Evolutionary conservation across 805 yeast genomes (phyloP), one percentile per base, ranked within the genome.

Genomic region (Wickerhamomyces bovis): DNA sequence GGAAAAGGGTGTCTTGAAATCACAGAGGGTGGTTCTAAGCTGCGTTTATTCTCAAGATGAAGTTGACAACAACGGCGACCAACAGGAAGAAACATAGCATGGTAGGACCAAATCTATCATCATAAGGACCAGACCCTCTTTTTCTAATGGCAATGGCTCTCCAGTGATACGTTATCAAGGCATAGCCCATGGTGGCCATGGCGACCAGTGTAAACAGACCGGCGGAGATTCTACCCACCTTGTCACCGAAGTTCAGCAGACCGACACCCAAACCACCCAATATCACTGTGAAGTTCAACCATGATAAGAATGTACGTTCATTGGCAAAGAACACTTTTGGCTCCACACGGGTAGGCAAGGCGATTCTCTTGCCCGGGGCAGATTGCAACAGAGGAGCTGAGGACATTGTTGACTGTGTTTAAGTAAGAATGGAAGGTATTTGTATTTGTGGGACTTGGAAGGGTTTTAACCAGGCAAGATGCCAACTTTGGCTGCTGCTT

Each of bases 241-340:
- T 77, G 70, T 94, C 99, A 66, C 99, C 99, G 66, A 94, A 94
- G 71, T 94, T 94, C 56, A 94, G 77, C 60, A 94, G 75, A 43
- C 99, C 99, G 48, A 94, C 90, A 51, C 97, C 98, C 49, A 94
- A 76, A 41, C 97, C 95, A 25, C 99, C 99, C 51, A 94, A 76
- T 62, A 95, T 88, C 49, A 94, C 97, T n/a, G 99, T 94, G 76
- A 94, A 94, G 69, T 95, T 95, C 61, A 94, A 78, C 99, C 99
- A 94, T 42, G 98, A 92, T 50, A 94, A 76, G 64, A 94, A 94
- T 1, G 99, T 94, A 75, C 99, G 87, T 71, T 94, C 99, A 65
- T 94, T 94, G 63, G 99, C 99, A 63, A 94, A 94, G 72, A 95
- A 94, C 23, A 94, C 99, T 69, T 94, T 94, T 55, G 99, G 99